phyloP scores from a whole-genome alignment of 495 filamentous ascomycete species.

The Parachaetomium inaequale region DNA sequence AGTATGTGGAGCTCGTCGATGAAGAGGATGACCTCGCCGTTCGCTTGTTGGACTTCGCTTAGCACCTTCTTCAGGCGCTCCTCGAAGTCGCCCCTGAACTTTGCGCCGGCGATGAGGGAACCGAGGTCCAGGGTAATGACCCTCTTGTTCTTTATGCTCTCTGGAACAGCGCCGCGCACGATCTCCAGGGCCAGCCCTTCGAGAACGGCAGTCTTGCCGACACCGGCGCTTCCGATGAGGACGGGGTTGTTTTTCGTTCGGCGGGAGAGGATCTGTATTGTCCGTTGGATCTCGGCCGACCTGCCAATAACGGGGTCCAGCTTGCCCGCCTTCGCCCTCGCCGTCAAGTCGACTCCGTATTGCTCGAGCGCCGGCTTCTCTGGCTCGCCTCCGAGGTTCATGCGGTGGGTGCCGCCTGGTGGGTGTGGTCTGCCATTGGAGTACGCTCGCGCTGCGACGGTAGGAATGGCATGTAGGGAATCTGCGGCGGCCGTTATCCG shows the following conservation, averaged over 20 bases:
- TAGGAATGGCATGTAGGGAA: constrained; percentile 26
- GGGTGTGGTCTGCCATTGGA: constrained; percentile 77
- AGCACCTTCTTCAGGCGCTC: constrained; percentile 87
- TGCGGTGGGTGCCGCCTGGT: constrained; percentile 86
- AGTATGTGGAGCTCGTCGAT: constrained; percentile 93
- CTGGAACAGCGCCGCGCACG: constrained; percentile 87
- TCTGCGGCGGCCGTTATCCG: constrained; percentile 10
- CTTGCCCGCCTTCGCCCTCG: constrained; percentile 79
- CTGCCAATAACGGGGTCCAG: constrained; percentile 94
- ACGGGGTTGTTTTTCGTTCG: constrained; percentile 98
- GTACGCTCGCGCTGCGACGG: constrained; percentile 53
- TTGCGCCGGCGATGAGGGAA: constrained; percentile 89
- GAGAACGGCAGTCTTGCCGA: constrained; percentile 91
- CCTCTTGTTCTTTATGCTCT: constrained; percentile 91
- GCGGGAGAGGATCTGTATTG: constrained; percentile 88
- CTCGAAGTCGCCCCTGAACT: constrained; percentile 94
- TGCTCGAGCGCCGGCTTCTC: constrained; percentile 86
- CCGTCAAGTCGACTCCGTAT: constrained; percentile 88
- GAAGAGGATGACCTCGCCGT: constrained; percentile 88
- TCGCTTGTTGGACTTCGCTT: constrained; percentile 83
- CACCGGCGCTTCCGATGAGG: constrained; percentile 86
- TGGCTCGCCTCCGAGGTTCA: constrained; percentile 76
- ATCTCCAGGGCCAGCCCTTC: constrained; percentile 92
- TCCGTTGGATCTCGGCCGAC: constrained; percentile 85
- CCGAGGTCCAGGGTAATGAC: constrained; percentile 86